These are phyloP conservation scores for Curvularia eragrostidis DNA, from an alignment of 2,329 filamentous ascomycete species.

Conservation along the genomic window DNA sequence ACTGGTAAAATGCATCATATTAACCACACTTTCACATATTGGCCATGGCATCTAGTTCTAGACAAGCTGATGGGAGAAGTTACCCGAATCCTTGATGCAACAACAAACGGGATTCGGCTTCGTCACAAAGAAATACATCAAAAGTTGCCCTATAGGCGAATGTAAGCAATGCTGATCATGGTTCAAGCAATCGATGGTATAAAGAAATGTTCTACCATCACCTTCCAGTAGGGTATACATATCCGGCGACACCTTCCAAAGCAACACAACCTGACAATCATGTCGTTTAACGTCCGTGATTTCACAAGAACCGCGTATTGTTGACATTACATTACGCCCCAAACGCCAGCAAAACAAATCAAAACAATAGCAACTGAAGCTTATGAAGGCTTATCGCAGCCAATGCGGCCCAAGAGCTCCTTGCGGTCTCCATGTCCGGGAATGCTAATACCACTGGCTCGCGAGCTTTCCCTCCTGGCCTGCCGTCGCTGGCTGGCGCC, in stretches of 20 bases:
- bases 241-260: conserved; percentile 5
- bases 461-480: conserved; percentile 59
- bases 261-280: neutral
- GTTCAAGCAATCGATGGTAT: neutral
- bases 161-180: neutral
- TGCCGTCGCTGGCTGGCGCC: conserved; percentile 57
- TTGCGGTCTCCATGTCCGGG: conserved; percentile 77
- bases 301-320: neutral
- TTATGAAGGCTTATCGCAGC: conserved; percentile 72
- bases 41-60: neutral
- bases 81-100: neutral
- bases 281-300: neutral
- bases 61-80: neutral
- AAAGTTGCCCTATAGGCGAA: neutral
- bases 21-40: no score
- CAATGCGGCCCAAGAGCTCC: conserved; percentile 80
- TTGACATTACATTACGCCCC: conserved; percentile 1
- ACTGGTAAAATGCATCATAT: no score
- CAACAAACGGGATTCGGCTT: neutral
- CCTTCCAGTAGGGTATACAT: conserved; percentile 16
- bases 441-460: conserved; percentile 63
- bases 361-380: neutral
- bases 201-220: neutral
- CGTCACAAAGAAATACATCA: neutral
- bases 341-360: conserved; percentile 19